phyloP scores from a whole-genome alignment of 1,284 basidiomycete genomes.

The Cryptococcus floricola region DNA sequence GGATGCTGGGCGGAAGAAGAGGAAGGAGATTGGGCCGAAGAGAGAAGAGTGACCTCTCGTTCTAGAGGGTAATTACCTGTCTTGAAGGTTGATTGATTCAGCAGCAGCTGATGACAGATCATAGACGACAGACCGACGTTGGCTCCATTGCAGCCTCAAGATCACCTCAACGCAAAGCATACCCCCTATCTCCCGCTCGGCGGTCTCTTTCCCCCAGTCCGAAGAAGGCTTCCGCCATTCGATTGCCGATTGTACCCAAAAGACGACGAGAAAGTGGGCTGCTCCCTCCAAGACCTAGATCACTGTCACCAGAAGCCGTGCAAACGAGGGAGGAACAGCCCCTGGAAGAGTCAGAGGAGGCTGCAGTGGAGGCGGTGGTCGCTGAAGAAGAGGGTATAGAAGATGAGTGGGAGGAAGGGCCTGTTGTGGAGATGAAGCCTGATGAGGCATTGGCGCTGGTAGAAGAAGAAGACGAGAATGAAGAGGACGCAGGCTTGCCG shows the following conservation, averaged over 20 bases:
- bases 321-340: neutral
- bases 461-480: neutral
- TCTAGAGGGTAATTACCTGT: conserved; percentile 2
- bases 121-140: conserved; percentile 11
- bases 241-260: conserved; percentile 4
- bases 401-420: conserved; percentile 14
- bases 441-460: conserved; percentile 3
- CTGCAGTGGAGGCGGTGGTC: neutral
- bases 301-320: conserved; percentile 4
- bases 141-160: conserved; percentile 14
- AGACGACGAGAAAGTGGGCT: conserved; percentile 27
- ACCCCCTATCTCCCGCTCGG: conserved; percentile 2
- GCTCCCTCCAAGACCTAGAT: conserved; percentile 8
- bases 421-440: conserved; percentile 7
- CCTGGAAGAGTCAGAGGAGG: neutral
- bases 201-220: conserved; percentile 13
- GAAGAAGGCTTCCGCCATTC: conserved; percentile 2
- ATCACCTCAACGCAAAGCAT: conserved; percentile 11
- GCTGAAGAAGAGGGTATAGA: conserved; percentile 2
- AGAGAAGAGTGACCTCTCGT: neutral
- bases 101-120: neutral
- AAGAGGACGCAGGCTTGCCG: neutral
- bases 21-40: neutral
- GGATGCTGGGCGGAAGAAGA: conserved; percentile 22
- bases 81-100: neutral